Evolutionary conservation across 2,329 filamentous ascomycete genomes (phyloP).

Genomic region (Pestalotiopsis sp.): DNA sequence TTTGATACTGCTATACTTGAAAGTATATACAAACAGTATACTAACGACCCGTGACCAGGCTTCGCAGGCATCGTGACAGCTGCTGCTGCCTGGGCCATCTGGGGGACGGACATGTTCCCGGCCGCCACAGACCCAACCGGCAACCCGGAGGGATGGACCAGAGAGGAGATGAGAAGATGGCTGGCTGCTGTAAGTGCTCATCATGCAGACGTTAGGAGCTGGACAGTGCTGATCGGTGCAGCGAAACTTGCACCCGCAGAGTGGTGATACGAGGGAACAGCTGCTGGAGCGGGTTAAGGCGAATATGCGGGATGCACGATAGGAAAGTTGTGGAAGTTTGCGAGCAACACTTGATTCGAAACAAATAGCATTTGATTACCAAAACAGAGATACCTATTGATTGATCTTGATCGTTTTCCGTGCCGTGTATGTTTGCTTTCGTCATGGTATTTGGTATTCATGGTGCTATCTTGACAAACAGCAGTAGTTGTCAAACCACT

Average conservation of each 20-base stretch:
- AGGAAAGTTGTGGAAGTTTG: neutral
- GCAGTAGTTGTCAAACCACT: too few species aligned
- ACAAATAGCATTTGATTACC: neutral
- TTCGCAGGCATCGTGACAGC: conserved; percentile 83
- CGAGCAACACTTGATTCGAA: neutral
- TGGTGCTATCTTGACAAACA: too few species aligned
- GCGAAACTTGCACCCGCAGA: conserved; percentile 64
- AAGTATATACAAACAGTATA: conserved; percentile 20
- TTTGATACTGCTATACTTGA: conserved; percentile 8
- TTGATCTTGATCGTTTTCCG: neutral
- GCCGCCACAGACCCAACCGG: conserved; percentile 74
- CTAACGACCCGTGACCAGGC: conserved; percentile 45
- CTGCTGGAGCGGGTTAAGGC: conserved; percentile 69
- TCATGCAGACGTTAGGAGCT: neutral
- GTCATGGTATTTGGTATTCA: neutral
- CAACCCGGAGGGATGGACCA: conserved; percentile 71
- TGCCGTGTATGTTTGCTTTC: neutral
- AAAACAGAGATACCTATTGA: neutral
- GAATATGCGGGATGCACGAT: conserved; percentile 53
- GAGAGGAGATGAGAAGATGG: conserved; percentile 80
- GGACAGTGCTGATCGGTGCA: conserved; percentile 30
- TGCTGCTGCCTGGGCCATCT: conserved; percentile 81
- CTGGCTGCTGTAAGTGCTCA: conserved; percentile 68
- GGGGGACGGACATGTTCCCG: conserved; percentile 84
- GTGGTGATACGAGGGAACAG: conserved; percentile 61